These are phyloP conservation scores for Mrakia gelida DNA, from an alignment of 768 basidiomycete species.

Conservation along the genomic window DNA sequence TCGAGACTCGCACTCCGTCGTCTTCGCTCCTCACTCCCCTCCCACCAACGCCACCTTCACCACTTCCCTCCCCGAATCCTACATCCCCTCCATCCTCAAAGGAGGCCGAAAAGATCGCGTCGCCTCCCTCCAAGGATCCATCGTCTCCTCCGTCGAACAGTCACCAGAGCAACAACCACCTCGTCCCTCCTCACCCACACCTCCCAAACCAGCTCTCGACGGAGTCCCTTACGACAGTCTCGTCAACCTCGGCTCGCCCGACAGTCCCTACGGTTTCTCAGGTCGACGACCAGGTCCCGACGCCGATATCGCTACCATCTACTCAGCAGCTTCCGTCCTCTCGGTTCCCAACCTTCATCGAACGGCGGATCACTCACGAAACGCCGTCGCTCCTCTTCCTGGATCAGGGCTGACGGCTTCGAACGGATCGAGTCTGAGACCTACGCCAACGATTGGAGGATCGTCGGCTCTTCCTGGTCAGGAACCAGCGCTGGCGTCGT, in stretches of 20 bases:
- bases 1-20: slow-evolving; percentile 38
- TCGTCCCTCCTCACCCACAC: not conserved
- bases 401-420: not conserved
- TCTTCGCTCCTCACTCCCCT: slow-evolving; percentile 38
- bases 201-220: slow-evolving; percentile 44
- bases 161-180: not conserved
- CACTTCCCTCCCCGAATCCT: not conserved
- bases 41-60: not conserved
- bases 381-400: not conserved
- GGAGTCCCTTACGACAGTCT: slow-evolving; percentile 66
- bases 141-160: slow-evolving; percentile 36
- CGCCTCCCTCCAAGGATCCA: slow-evolving; percentile 37
- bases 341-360: not conserved
- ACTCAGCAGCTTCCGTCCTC: slow-evolving; percentile 29
- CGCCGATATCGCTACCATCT: slow-evolving; percentile 32
- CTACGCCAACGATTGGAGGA: slow-evolving; percentile 11
- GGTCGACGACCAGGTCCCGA: slow-evolving; percentile 33
- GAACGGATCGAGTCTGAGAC: not conserved
- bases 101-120: slow-evolving; percentile 27
- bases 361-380: not conserved
- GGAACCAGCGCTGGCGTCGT: not conserved
- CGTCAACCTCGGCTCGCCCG: slow-evolving; percentile 63
- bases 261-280: slow-evolving; percentile 49
- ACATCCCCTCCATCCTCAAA: slow-evolving; percentile 9
- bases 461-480: not conserved